Evolutionary conservation across 148 eudicot species (phyloP).

Genomic region (Fagopyrum esculentum): DNA sequence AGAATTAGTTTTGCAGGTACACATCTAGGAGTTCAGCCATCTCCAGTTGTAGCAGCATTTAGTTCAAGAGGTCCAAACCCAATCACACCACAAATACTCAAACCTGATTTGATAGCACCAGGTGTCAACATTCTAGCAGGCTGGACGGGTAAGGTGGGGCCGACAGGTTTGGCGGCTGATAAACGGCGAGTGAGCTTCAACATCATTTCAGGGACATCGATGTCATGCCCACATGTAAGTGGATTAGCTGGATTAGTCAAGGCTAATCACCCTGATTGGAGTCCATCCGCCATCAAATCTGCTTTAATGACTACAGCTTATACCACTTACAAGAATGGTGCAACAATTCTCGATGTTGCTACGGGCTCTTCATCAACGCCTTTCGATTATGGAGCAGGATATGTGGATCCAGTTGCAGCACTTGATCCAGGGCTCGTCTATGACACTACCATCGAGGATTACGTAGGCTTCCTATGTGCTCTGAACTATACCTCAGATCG

Average conservation of each 20-base stretch:
- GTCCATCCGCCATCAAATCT: constrained; percentile 75
- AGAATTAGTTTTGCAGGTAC: constrained; percentile 51
- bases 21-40: constrained; percentile 57
- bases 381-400: constrained; percentile 75
- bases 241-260: constrained; percentile 77
- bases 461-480: constrained; percentile 73
- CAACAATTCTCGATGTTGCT: constrained; percentile 47
- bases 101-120: constrained; percentile 80
- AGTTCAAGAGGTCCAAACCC: constrained; percentile 82
- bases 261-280: constrained; percentile 70
- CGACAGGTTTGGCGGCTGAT: constrained; percentile 48
- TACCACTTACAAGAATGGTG: constrained; percentile 46
- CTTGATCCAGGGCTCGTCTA: constrained; percentile 82
- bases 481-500: constrained; percentile 43
- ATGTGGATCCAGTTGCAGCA: constrained; percentile 62
- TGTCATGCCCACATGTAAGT: constrained; percentile 88
- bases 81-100: constrained; percentile 62
- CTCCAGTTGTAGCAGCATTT: constrained; percentile 80
- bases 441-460: constrained; percentile 46
- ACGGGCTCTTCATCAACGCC: constrained; percentile 57
- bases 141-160: constrained; percentile 70
- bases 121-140: constrained; percentile 88
- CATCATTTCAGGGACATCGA: constrained; percentile 88
- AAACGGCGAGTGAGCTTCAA: constrained; percentile 59
- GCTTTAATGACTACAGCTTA: constrained; percentile 87